Conservation (phyloP, 495 filamentous ascomycete species). For the Penicillium argentinense region DNA sequence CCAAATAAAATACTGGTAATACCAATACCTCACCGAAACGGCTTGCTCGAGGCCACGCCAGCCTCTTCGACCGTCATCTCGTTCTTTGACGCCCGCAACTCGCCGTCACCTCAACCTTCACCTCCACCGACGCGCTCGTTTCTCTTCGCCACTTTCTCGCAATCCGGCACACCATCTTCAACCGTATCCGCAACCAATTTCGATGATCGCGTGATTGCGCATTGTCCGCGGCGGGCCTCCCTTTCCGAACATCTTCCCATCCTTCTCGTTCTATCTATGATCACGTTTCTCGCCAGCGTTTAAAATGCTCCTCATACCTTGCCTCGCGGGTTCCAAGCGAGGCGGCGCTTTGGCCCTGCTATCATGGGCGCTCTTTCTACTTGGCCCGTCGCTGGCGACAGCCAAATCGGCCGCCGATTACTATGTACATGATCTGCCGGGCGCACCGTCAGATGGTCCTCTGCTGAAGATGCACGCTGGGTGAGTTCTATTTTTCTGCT, state of each 20-base stretch:
- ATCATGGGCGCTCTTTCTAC: conserved; percentile 29
- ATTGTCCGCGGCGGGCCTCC: conserved; percentile 16
- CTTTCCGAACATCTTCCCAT: background rate
- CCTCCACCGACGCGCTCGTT: conserved; percentile 24
- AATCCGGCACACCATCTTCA: too few species aligned
- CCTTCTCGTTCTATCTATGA: background rate
- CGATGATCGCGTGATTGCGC: conserved; percentile 20
- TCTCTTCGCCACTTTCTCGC: conserved; percentile 7
- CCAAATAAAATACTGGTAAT: conserved; percentile 7
- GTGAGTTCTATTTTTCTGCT: too few species aligned
- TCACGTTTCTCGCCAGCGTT: background rate
- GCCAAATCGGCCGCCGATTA: conserved; percentile 79
- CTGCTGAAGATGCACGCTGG: conserved; percentile 96
- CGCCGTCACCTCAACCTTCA: conserved; percentile 31
- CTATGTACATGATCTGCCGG: conserved; percentile 80
- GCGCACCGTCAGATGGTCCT: conserved; percentile 71
- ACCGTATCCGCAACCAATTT: conserved; percentile 1
- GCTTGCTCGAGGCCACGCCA: conserved; percentile 26
- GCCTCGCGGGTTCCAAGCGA: conserved; percentile 13
- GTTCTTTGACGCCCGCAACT: conserved; percentile 17
- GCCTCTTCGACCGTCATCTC: conserved; percentile 8
- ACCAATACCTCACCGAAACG: conserved; percentile 5
- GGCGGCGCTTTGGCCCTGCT: conserved; percentile 19
- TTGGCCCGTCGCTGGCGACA: conserved; percentile 25
- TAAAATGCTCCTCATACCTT: conserved; percentile 23